phyloP scores from a whole-genome alignment of 2,329 filamentous ascomycete genomes.

The Neofusicoccum cordaticola region DNA sequence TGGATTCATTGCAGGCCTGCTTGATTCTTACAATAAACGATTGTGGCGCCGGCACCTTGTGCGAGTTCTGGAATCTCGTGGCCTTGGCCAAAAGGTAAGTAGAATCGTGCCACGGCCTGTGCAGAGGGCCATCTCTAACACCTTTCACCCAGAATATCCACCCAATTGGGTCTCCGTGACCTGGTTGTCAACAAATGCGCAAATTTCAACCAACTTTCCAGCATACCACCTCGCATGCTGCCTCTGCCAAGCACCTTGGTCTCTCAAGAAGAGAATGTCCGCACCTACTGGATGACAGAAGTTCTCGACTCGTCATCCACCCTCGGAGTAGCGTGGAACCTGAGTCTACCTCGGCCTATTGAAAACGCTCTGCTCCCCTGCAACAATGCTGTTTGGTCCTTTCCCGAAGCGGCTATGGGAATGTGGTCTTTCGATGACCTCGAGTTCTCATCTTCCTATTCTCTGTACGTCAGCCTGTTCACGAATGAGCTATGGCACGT shows the following conservation, averaged over 20 bases:
- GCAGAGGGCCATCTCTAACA: not conserved
- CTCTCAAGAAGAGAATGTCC: constrained; percentile 34
- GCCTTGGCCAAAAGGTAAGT: constrained; percentile 32
- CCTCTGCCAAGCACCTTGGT: constrained; percentile 29
- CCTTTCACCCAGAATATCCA: constrained; percentile 24
- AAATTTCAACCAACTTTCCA: constrained; percentile 29
- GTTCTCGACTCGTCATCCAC: constrained; percentile 35
- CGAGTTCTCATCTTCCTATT: constrained; percentile 25
- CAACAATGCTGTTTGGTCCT: constrained; percentile 27
- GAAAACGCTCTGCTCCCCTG: constrained; percentile 25
- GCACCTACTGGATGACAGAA: constrained; percentile 40
- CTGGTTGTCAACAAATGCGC: constrained; percentile 30
- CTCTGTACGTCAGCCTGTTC: constrained; percentile 26
- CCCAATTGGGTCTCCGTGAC: constrained; percentile 29
- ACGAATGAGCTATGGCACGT: constrained; percentile 27
- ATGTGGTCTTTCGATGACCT: constrained; percentile 24
- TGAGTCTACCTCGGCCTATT: constrained; percentile 22
- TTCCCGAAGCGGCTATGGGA: constrained; percentile 24
- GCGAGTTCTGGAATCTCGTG: constrained; percentile 34
- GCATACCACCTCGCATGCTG: constrained; percentile 27
- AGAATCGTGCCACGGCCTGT: not conserved
- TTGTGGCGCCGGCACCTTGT: constrained; percentile 30
- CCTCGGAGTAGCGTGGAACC: constrained; percentile 32
- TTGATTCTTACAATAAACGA: constrained; percentile 31
- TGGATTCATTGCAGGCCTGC: constrained; percentile 33